These are phyloP conservation scores for Ceratocystis cacaofunesta DNA, from an alignment of 2,329 filamentous ascomycete genomes.

Conservation along the genomic window DNA sequence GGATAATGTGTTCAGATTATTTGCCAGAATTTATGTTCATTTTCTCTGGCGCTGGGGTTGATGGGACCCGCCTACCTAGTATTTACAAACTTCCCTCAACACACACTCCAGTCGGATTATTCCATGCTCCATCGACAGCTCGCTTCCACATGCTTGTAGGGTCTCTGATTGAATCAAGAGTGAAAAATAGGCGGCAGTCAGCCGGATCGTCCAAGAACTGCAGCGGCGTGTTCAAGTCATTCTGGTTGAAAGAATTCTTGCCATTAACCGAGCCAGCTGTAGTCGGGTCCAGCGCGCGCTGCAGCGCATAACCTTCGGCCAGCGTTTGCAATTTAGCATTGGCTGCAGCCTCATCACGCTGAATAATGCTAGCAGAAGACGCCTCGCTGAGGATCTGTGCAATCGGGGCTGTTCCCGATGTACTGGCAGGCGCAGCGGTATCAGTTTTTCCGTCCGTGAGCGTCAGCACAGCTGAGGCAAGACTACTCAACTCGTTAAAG, in stretches of 20 bases:
- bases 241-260: slow-evolving; percentile 19
- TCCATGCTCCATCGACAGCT: slow-evolving; percentile 28
- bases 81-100: neutral
- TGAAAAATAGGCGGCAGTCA: slow-evolving; percentile 47
- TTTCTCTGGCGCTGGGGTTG: neutral
- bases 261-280: slow-evolving; percentile 21
- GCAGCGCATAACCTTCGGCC: slow-evolving; percentile 25
- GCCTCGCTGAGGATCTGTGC: neutral
- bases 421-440: neutral
- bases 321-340: slow-evolving; percentile 22
- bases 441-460: slow-evolving; percentile 19
- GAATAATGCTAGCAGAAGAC: neutral
- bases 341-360: slow-evolving; percentile 12
- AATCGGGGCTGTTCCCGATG: neutral
- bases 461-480: slow-evolving; percentile 21
- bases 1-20: neutral
- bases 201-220: slow-evolving; percentile 49
- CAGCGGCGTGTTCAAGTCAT: slow-evolving; percentile 26
- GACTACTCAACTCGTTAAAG: slow-evolving; percentile 22
- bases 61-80: neutral
- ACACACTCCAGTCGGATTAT: slow-evolving; percentile 15
- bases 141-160: slow-evolving; percentile 38
- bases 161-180: slow-evolving; percentile 36
- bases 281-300: slow-evolving; percentile 20
- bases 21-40: neutral